Conservation (phyloP, 208 protist genomes). For the Crithidia sp. region DNA sequence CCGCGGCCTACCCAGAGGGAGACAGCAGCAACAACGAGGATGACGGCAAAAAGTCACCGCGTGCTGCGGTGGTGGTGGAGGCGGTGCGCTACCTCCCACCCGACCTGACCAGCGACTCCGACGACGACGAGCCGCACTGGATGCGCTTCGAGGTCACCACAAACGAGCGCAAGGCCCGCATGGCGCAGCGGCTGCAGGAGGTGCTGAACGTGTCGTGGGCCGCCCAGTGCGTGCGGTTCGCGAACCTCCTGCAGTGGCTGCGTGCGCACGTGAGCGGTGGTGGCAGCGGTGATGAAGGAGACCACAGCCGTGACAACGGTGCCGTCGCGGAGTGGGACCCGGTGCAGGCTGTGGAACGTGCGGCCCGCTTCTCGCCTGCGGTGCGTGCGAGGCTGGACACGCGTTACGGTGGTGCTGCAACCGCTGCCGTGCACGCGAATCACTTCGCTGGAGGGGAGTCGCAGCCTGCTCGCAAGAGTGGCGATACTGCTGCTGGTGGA, state of each 20-base stretch:
- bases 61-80: constrained; percentile 19
- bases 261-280: constrained; percentile 4
- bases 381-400: constrained; percentile 25
- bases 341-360: constrained; percentile 26
- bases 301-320: background rate
- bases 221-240: constrained; percentile 28
- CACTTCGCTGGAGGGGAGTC: constrained; percentile 19
- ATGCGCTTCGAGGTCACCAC: constrained; percentile 43
- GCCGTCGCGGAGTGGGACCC: constrained; percentile 32
- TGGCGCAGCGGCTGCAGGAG: constrained; percentile 53
- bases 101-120: background rate
- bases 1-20: constrained; percentile 9
- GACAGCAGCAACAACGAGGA: constrained; percentile 9
- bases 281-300: background rate
- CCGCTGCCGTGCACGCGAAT: constrained; percentile 29
- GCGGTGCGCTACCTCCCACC: constrained; percentile 31
- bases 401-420: constrained; percentile 32
- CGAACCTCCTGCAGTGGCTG: constrained; percentile 28
- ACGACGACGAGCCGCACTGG: constrained; percentile 17
- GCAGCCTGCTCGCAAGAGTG: background rate
- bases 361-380: constrained; percentile 19
- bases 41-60: background rate
- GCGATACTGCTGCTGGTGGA: constrained; percentile 11
- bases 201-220: constrained; percentile 33
- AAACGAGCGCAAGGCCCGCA: constrained; percentile 30